Percentiles rank a stretch among this genome's conserved stretches.
Evolutionary conservation across 139 green algal species (phyloP).

Genomic region (Haematococcus sp.): DNA sequence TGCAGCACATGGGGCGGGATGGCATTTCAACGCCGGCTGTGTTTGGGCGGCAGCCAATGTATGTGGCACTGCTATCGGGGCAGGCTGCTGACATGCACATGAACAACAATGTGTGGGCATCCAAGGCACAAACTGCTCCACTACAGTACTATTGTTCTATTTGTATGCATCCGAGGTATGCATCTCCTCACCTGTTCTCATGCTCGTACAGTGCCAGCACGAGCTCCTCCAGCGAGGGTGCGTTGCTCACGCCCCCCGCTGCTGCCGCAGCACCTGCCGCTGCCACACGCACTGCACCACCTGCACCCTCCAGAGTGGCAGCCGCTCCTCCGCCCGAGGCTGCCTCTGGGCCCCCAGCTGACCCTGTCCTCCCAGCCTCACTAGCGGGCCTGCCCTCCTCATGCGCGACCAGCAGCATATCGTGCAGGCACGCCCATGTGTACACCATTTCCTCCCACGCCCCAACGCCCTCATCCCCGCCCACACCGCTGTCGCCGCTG

Average conservation of each 20-base stretch:
- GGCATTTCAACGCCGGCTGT: background rate
- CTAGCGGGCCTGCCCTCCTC: background rate
- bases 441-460: conserved; percentile 53
- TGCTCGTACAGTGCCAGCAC: conserved; percentile 15
- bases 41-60: too few relatives aligned
- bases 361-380: background rate
- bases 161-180: too few relatives aligned
- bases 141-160: too few relatives aligned
- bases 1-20: background rate
- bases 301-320: too few relatives aligned
- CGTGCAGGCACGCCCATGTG: conserved; percentile 47
- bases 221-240: conserved; percentile 13
- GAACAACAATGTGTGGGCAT: too few relatives aligned
- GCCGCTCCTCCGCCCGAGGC: too few relatives aligned
- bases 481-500: background rate
- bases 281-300: too few relatives aligned
- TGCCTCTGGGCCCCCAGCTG: background rate
- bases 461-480: background rate
- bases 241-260: background rate
- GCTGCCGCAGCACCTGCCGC: too few relatives aligned
- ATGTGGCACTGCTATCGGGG: too few relatives aligned
- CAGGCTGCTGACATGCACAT: too few relatives aligned
- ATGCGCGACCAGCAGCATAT: conserved; percentile 14
- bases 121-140: too few relatives aligned
- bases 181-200: conserved; percentile 12